Evolutionary conservation across 495 filamentous ascomycete species (phyloP).

Genomic region (Lophiostoma macrostomum): DNA sequence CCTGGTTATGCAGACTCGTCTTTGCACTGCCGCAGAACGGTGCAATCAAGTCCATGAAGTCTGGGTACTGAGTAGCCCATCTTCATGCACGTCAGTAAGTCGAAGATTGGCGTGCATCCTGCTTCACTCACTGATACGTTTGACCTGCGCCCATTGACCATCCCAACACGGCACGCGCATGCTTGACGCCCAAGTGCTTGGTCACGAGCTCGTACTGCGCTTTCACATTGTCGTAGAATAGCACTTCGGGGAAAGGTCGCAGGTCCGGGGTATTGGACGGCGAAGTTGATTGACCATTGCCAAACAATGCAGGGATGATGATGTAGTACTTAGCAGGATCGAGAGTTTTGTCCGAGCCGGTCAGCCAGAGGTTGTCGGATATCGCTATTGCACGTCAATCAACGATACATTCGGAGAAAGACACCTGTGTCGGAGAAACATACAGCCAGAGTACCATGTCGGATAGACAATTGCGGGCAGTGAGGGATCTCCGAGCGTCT

Average conservation of each 20-base stretch:
- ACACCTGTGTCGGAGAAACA: not conserved
- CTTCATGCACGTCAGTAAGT: too few species aligned
- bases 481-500: constrained; percentile 61
- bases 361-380: constrained; percentile 64
- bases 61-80: constrained; percentile 69
- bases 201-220: constrained; percentile 66
- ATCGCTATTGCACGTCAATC: too few species aligned
- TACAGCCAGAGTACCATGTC: constrained; percentile 66
- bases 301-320: constrained; percentile 67
- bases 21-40: constrained; percentile 69
- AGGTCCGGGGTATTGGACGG: constrained; percentile 60
- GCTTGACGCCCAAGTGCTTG: constrained; percentile 59
- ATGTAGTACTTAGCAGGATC: constrained; percentile 65
- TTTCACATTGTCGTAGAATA: constrained; percentile 67
- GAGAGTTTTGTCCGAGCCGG: constrained; percentile 59
- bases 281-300: constrained; percentile 69
- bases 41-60: constrained; percentile 62
- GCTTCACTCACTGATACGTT: constrained; percentile 66
- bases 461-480: constrained; percentile 69
- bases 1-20: constrained; percentile 68
- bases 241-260: constrained; percentile 57
- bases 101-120: too few species aligned
- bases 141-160: constrained; percentile 73
- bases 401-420: too few species aligned
- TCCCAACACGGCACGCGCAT: constrained; percentile 61